Evolutionary conservation across 371 early-diverging fungal species (phyloP), one percentile per base, ranked within the genome.

Genomic region (Rhizomucor pusillus): DNA sequence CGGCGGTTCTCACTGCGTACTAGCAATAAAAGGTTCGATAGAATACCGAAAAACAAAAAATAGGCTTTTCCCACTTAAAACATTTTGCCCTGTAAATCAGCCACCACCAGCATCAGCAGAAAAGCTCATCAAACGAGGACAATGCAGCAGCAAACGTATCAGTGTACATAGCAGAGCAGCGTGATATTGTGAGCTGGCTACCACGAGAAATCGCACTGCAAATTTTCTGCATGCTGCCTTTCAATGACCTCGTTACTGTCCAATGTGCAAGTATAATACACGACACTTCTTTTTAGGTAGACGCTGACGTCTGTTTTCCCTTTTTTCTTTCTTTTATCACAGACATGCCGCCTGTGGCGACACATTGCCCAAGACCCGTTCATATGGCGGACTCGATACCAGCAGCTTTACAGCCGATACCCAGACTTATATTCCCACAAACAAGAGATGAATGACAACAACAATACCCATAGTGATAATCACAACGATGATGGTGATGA

Each of bases 261-360:
- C 77, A 76, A 60, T 54, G 70, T 39, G 77, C 73, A 73, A 56
- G 45, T 37, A 33, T 25, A 49, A 43, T 48, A 47, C 2, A 40
- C 5, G n/a, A 54, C 47, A 18, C 37, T 45, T 37, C 18, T 50
- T 3, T 18, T 50, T 50, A 9, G n/a, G 29, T 29, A 29, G 7
- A 29, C 29, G 7, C 29, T 29, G 3, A 29, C 29, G 5, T 7
- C 5, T 29, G 7, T 7, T 29, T 29, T 29, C 7, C 3, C 29
- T 29, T 29, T 29, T 29, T 29, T 5, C 29, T 29, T 29, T 29
- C 29, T 7, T 22, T 16, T 33, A 18, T 44, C 36, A 5, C 49
- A 76, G 76, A 65, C 65, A 12, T 76, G 77, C 49, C 62, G 62
- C 43, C 33, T 52, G n/a, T 76, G 77, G 77, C 34, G 56, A 29